Percentiles rank a stretch among this genome's conserved stretches.
Conservation (phyloP, 495 filamentous ascomycete species). For the Oidiodendron maius region DNA sequence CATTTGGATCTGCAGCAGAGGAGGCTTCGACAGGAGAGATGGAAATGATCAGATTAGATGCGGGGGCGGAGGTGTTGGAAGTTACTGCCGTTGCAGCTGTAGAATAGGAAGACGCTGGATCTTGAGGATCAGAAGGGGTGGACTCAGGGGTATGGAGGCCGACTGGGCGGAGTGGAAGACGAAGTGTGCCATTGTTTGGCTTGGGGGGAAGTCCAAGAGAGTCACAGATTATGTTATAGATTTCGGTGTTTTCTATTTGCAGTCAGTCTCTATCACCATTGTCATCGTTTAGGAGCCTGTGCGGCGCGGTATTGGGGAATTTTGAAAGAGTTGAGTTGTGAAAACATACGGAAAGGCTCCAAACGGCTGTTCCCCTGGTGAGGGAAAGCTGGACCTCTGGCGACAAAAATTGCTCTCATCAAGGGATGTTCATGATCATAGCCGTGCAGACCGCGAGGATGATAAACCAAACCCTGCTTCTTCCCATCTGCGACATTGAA, state of each 20-base stretch:
- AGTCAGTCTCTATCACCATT: no score
- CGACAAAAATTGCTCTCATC: slow-evolving; percentile 91
- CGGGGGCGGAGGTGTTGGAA: neutral
- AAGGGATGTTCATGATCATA: slow-evolving; percentile 87
- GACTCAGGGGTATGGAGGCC: slow-evolving; percentile 18
- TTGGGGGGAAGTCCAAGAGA: slow-evolving; percentile 61
- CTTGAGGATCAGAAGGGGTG: slow-evolving; percentile 7
- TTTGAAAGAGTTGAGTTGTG: neutral
- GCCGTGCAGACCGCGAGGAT: slow-evolving; percentile 76
- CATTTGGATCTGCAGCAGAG: slow-evolving; percentile 12
- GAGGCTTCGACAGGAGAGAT: slow-evolving; percentile 18
- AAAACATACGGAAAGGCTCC: slow-evolving; percentile 78
- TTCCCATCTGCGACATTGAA: slow-evolving; percentile 62
- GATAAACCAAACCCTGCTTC: slow-evolving; percentile 57
- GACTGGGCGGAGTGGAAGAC: slow-evolving; percentile 53
- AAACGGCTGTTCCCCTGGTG: slow-evolving; percentile 75
- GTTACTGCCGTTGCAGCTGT: neutral
- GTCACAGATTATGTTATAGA: slow-evolving; percentile 93
- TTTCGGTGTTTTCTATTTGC: slow-evolving; percentile 69
- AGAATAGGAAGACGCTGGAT: slow-evolving; percentile 6
- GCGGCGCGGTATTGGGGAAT: no score
- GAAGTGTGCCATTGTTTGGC: slow-evolving; percentile 83
- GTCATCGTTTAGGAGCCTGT: no score
- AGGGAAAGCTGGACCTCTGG: slow-evolving; percentile 81
- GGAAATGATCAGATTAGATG: slow-evolving; percentile 13